These are phyloP conservation scores for Leptomonas pyrrhocoris DNA, from an alignment of 208 protist genomes.

Conservation along the genomic window DNA sequence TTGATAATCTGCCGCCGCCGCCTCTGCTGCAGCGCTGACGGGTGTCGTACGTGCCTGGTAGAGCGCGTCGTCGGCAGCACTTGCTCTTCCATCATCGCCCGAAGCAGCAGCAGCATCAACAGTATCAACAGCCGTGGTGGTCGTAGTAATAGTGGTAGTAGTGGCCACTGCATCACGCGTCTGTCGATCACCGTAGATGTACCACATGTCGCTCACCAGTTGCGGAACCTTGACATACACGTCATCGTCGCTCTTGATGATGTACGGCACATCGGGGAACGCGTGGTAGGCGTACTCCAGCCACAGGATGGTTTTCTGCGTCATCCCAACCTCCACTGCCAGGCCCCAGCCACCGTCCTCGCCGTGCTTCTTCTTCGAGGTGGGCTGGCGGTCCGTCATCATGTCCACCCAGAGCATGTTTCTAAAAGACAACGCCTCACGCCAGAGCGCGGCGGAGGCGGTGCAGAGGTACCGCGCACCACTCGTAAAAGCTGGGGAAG, in stretches of 20 bases:
- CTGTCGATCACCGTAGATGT: not conserved
- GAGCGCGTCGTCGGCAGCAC: too few species aligned
- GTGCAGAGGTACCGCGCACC: conserved; percentile 16
- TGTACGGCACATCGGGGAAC: conserved; percentile 33
- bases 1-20: too few species aligned
- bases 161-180: too few species aligned
- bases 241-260: conserved; percentile 60
- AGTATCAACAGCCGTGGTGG: too few species aligned
- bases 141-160: too few species aligned
- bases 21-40: too few species aligned
- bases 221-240: conserved; percentile 51
- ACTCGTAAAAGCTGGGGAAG: too few species aligned
- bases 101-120: too few species aligned
- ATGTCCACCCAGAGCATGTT: conserved; percentile 34
- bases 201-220: conserved; percentile 44
- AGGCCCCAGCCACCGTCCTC: conserved; percentile 31
- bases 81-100: too few species aligned
- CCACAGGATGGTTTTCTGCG: conserved; percentile 46
- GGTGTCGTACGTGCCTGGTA: too few species aligned
- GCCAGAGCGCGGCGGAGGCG: conserved; percentile 28
- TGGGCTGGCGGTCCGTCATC: too few species aligned
- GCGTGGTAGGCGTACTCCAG: too few species aligned
- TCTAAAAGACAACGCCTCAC: conserved; percentile 28
- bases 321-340: conserved; percentile 34
- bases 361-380: conserved; percentile 27